phyloP scores from a whole-genome alignment of 2,329 filamentous ascomycete genomes.

The Cercospora sp. region DNA sequence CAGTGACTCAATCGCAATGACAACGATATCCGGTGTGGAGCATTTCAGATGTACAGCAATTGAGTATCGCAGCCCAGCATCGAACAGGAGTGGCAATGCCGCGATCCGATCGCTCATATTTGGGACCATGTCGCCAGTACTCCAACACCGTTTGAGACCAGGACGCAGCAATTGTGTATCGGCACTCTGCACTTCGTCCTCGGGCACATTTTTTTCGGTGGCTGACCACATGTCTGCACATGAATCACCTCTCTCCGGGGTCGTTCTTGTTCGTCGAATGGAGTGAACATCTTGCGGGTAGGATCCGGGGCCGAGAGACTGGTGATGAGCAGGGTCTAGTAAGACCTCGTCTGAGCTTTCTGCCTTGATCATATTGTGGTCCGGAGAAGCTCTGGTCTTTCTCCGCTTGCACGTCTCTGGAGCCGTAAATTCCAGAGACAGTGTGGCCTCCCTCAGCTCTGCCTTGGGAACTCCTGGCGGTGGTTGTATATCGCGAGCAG shows the following conservation, averaged over 20 bases:
- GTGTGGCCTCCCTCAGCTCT: slow-evolving; percentile 32
- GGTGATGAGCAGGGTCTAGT: neutral
- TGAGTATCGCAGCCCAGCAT: slow-evolving; percentile 38
- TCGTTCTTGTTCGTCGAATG: neutral
- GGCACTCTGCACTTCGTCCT: neutral
- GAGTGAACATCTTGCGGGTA: neutral
- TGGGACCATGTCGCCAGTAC: neutral
- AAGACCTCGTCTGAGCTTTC: neutral
- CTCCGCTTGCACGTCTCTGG: slow-evolving; percentile 1
- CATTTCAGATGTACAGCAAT: slow-evolving; percentile 37
- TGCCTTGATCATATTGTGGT: neutral
- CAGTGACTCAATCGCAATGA: slow-evolving; percentile 39
- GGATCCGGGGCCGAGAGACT: neutral
- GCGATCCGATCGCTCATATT: neutral
- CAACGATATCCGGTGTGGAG: slow-evolving; percentile 31
- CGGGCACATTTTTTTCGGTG: neutral
- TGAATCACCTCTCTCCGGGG: neutral
- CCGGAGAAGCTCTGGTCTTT: neutral
- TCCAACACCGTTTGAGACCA: neutral
- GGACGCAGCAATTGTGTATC: neutral
- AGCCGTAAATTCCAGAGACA: slow-evolving; percentile 30
- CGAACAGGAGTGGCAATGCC: slow-evolving; percentile 12
- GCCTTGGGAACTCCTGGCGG: slow-evolving; percentile 18
- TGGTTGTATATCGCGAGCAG: slow-evolving; percentile 28
- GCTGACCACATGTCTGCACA: neutral